These are phyloP conservation scores for Eremochloa ophiuroides DNA, from an alignment of 176 grass and related monocot species.

Conservation along the genomic window DNA sequence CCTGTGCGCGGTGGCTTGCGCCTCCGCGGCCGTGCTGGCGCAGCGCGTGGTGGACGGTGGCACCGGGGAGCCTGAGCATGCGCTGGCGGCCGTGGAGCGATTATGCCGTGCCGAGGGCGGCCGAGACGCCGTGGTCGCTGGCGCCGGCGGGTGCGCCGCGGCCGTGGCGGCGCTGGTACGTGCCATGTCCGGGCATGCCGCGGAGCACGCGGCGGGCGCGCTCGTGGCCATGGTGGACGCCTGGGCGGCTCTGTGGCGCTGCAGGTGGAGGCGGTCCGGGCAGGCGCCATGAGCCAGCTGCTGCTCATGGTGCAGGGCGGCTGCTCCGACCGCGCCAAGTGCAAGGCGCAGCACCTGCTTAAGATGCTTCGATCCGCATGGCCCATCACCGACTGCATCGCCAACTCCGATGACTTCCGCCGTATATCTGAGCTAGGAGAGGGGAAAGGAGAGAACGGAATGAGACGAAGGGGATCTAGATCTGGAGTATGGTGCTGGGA, in stretches of 20 bases:
- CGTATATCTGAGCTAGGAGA: too few species aligned
- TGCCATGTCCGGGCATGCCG: slow-evolving; percentile 66
- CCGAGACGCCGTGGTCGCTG: slow-evolving; percentile 54
- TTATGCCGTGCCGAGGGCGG: slow-evolving; percentile 75
- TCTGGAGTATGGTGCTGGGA: too few species aligned
- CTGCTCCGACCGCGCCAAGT: slow-evolving; percentile 83
- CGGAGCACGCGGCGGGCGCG: slow-evolving; percentile 90
- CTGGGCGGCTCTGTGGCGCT: slow-evolving; percentile 51
- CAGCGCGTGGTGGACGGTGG: slow-evolving; percentile 39
- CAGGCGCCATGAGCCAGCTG: slow-evolving; percentile 67
- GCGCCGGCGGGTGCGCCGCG: slow-evolving; percentile 22
- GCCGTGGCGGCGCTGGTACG: slow-evolving; percentile 58
- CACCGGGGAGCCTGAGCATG: slow-evolving; percentile 48
- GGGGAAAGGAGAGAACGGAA: too few species aligned
- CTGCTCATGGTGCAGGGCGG: slow-evolving; percentile 90
- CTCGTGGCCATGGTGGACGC: slow-evolving; percentile 65
- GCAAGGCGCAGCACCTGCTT: slow-evolving; percentile 85
- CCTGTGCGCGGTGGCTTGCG: slow-evolving; percentile 40
- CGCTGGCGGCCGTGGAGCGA: slow-evolving; percentile 65
- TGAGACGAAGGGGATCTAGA: too few species aligned
- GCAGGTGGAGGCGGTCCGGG: slow-evolving; percentile 70
- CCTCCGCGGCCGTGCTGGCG: slow-evolving; percentile 41
- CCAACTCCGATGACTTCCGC: slow-evolving; percentile 78
- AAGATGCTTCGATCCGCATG: slow-evolving; percentile 76
- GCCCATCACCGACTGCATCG: slow-evolving; percentile 58